Evolutionary conservation across 768 basidiomycete species (phyloP).

Genomic region (Trametes elegans): DNA sequence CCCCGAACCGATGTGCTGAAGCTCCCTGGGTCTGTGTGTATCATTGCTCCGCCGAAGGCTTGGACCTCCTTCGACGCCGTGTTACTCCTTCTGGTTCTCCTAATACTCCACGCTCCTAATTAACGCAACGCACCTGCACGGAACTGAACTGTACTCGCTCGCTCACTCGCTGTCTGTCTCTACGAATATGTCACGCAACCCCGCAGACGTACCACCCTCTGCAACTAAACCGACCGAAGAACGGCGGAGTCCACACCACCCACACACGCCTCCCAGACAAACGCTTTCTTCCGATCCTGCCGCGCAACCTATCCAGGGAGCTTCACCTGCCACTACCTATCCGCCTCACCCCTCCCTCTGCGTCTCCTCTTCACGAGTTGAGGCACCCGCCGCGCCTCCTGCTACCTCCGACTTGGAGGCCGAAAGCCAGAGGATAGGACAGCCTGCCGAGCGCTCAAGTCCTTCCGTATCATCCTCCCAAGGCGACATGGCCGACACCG

Average conservation of each 20-base stretch:
- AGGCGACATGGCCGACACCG: conserved; percentile 54
- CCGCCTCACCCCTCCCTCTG: conserved; percentile 3
- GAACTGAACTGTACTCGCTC: conserved; percentile 20
- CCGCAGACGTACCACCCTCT: conserved; percentile 19
- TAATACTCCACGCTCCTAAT: conserved; percentile 21
- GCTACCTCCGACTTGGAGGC: conserved; percentile 16
- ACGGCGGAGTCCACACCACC: conserved; percentile 9
- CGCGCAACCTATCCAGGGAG: conserved; percentile 9
- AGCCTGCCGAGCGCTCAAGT: conserved; percentile 22
- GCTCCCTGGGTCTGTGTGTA: conserved; percentile 27
- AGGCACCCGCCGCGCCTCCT: conserved; percentile 2
- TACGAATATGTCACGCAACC: conserved; percentile 23
- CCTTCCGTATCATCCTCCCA: conserved; percentile 31
- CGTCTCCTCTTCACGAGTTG: conserved; percentile 8
- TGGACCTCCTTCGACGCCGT: conserved; percentile 26
- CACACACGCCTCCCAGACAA: conserved; percentile 11
- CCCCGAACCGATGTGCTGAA: conserved; percentile 25
- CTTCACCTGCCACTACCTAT: conserved; percentile 12
- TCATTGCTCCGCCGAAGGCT: conserved; percentile 26
- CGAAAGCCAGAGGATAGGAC: conserved; percentile 1
- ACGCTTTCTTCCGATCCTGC: conserved; percentile 17
- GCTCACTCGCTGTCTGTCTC: conserved; percentile 18
- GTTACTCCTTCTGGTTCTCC: conserved; percentile 22
- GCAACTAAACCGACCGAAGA: conserved; percentile 18
- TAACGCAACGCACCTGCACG: conserved; percentile 18